Evolutionary conservation across 495 filamentous ascomycete species (phyloP).

Genomic region (Eremomyces bilateralis): DNA sequence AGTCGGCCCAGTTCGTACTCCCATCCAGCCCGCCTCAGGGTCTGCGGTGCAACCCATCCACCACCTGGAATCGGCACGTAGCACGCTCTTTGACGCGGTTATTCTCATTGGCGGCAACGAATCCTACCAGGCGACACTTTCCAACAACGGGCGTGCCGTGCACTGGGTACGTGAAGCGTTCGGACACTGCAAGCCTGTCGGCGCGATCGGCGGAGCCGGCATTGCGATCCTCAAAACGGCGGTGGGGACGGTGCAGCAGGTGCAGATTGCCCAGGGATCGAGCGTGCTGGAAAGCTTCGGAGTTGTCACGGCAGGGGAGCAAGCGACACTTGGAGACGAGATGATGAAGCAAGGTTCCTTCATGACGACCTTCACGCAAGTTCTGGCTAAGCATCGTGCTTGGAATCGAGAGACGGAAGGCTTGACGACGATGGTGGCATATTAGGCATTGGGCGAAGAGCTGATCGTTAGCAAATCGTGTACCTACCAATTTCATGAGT

Average conservation of each 20-base stretch:
- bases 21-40: conserved; percentile 32
- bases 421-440: conserved; percentile 22
- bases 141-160: conserved; percentile 52
- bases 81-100: conserved; percentile 67
- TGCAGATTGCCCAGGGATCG: conserved; percentile 24
- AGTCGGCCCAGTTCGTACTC: conserved; percentile 38
- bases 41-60: conserved; percentile 50
- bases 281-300: conserved; percentile 45
- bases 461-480: too few species aligned
- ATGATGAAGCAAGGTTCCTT: conserved; percentile 45
- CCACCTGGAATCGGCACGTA: conserved; percentile 62
- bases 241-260: conserved; percentile 32
- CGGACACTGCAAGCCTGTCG: conserved; percentile 58
- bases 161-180: conserved; percentile 77
- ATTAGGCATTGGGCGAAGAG: too few species aligned
- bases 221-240: conserved; percentile 40
- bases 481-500: too few species aligned
- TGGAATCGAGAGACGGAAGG: conserved; percentile 55
- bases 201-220: conserved; percentile 45
- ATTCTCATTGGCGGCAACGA: conserved; percentile 59
- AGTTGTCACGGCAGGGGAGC: conserved; percentile 38
- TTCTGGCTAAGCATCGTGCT: conserved; percentile 45
- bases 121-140: conserved; percentile 28
- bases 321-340: too few species aligned
- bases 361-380: conserved; percentile 40